phyloP scores from a whole-genome alignment of 2,329 filamentous ascomycete species.

The Nemania serpens region DNA sequence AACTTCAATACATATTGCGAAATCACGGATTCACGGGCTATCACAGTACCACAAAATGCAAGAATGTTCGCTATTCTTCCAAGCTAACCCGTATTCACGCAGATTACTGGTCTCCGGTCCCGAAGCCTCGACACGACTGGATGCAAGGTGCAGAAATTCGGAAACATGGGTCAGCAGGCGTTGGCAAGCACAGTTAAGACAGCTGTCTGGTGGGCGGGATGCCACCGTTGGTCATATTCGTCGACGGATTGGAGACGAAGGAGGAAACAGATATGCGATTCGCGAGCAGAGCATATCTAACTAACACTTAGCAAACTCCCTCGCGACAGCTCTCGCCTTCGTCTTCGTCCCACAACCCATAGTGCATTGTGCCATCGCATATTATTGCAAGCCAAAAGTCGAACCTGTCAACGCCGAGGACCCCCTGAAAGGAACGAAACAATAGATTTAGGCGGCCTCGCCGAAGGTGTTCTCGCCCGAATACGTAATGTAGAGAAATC shows the following conservation, averaged over 20 bases:
- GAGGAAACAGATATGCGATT: constrained; percentile 1
- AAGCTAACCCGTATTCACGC: too few species aligned
- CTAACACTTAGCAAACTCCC: constrained; percentile 3
- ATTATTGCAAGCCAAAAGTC: constrained; percentile 35
- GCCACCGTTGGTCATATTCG: constrained; percentile 20
- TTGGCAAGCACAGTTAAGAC: neutral
- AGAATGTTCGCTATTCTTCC: too few species aligned
- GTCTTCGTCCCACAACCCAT: constrained; percentile 9
- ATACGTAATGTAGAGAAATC: constrained; percentile 98
- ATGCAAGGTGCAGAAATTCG: too few species aligned
- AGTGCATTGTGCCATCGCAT: constrained; percentile 31
- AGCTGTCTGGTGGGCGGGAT: constrained; percentile 11
- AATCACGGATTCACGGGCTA: too few species aligned
- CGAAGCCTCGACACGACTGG: too few species aligned
- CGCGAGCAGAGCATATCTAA: constrained; percentile 6
- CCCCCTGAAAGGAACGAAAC: constrained; percentile 22
- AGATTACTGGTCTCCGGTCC: too few species aligned
- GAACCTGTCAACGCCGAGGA: constrained; percentile 34
- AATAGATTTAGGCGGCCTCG: constrained; percentile 45
- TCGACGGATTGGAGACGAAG: constrained; percentile 8
- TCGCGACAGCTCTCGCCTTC: neutral
- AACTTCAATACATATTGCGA: too few species aligned
- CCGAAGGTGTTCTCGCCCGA: constrained; percentile 99
- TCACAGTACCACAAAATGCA: too few species aligned
- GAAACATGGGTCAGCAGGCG: too few species aligned